Base-by-base conservation (phyloP, 306 rosid genomes). In the Rosa chinensis region DNA sequence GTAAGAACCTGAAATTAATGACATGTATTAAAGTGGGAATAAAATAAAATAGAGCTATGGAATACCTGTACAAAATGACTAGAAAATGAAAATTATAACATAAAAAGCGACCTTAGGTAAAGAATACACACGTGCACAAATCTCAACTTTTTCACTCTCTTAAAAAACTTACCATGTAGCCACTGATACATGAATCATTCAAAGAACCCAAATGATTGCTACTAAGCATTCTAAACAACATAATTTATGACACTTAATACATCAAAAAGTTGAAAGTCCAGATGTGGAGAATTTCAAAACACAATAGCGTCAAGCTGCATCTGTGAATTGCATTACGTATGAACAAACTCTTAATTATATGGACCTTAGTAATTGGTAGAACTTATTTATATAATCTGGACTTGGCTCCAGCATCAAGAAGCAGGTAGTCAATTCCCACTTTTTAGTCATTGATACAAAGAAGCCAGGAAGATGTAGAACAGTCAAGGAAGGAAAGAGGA, bases 1-100 rank as follows among this genome's bases (percentile, higher is more conserved):
- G 96, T 94, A 82, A 95, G 98, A 66, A 95, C 99, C 98, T 95
- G 93, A 53, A 87, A 85, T 82, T 50, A 35, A 75, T 75, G 66
- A 49, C 56, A 14, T 25, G 40, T 11, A 58, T 40, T 63, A 44
- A 58, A 74, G 32, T 42, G 9, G 17, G 37, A 61, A 17, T 73
- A 39, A 76, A 37, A 21, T 37, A 39, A 4, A 35, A 47, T 13
- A 32, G 11, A 21, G 18, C 8, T 4, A 47, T 28, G n/a, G n/a
- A 45, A 32, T n/a, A 49, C 62, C n/a, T 11, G 0, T 4, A 28
- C 17, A 37, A 48, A 64, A 48, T 28, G 12, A 66, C 35, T 5
- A 4, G 21, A 48, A 77, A 48, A 64, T 37, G 52, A 66, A 76
- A 70, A 40, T 4, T 2, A 59, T 37, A n/a, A 40, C 66, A 58